Evolutionary conservation across 2,329 filamentous ascomycete genomes (phyloP).

Genomic region (Coniella lustricola): DNA sequence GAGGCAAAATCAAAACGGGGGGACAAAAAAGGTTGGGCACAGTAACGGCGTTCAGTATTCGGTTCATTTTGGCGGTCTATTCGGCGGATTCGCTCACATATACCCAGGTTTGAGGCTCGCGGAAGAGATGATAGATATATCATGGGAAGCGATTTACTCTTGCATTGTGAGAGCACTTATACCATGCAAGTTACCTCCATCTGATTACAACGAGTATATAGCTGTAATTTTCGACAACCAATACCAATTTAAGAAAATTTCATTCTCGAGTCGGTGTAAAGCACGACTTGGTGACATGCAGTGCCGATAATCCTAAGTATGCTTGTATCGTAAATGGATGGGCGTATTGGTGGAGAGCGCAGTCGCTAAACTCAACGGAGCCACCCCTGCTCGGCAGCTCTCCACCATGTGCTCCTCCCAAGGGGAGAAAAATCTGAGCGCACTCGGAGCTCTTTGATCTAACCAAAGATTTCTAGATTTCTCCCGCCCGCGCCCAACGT

Average conservation of each 20-base stretch:
- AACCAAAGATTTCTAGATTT: neutral
- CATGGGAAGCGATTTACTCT: constrained; percentile 8
- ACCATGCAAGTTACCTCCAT: constrained; percentile 5
- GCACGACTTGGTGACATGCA: neutral
- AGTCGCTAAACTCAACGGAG: too few relatives aligned
- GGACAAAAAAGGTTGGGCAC: constrained; percentile 3
- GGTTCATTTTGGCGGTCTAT: constrained; percentile 9
- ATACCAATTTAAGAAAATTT: too few relatives aligned
- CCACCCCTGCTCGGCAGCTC: constrained; percentile 5
- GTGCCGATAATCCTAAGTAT: neutral
- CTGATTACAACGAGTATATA: neutral
- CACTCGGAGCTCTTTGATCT: constrained; percentile 4
- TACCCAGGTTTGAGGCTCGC: constrained; percentile 10
- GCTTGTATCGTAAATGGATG: neutral
- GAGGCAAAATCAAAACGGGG: neutral
- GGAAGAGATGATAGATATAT: constrained; percentile 18
- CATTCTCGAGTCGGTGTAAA: too few relatives aligned
- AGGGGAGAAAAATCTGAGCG: constrained; percentile 13
- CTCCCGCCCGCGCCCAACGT: constrained; percentile 4
- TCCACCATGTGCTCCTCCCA: constrained; percentile 2
- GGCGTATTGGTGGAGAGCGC: too few relatives aligned
- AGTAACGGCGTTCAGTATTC: constrained; percentile 10
- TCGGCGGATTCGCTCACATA: constrained; percentile 9
- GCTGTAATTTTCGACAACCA: neutral
- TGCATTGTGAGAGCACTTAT: constrained; percentile 10